Conservation (phyloP, 2,329 filamentous ascomycete species). For the Xylaria sp. region DNA sequence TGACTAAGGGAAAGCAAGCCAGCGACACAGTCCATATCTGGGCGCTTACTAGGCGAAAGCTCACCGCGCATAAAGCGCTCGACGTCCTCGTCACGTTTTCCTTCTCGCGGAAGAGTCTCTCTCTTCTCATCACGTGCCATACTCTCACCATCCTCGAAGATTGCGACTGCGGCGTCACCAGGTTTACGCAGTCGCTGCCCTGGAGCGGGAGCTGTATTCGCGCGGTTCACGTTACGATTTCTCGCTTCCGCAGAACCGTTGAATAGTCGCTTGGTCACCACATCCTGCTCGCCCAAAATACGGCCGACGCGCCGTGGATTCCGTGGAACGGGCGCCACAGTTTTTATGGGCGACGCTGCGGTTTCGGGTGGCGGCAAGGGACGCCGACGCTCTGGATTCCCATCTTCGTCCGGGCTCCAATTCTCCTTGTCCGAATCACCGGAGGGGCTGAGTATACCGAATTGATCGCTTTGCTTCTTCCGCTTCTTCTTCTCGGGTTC, state of each 20-base stretch:
- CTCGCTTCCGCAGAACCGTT: constrained; percentile 25
- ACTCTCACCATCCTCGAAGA: constrained; percentile 63
- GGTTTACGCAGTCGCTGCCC: constrained; percentile 44
- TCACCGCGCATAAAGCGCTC: constrained; percentile 77
- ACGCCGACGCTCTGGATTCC: constrained; percentile 46
- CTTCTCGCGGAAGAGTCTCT: constrained; percentile 17
- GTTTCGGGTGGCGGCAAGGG: constrained; percentile 16
- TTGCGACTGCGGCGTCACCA: constrained; percentile 50
- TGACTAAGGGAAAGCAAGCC: constrained; percentile 89
- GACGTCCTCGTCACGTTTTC: constrained; percentile 63
- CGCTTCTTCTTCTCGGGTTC: constrained; percentile 45
- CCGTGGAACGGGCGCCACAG: constrained; percentile 33
- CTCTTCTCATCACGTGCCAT: constrained; percentile 1
- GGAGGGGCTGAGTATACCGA: constrained; percentile 55
- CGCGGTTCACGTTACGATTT: constrained; percentile 50
- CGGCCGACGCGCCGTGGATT: constrained; percentile 57
- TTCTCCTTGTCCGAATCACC: constrained; percentile 96
- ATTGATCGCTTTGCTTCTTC: constrained; percentile 57
- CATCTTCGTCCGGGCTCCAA: constrained; percentile 70
- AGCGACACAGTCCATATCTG: constrained; percentile 88
- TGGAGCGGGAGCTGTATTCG: constrained; percentile 55
- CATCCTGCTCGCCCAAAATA: constrained; percentile 54
- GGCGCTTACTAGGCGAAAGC: constrained; percentile 75
- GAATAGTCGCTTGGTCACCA: constrained; percentile 46
- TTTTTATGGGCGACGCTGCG: constrained; percentile 18